These are phyloP conservation scores for Penicillium pulvis DNA, from an alignment of 495 filamentous ascomycete genomes.

Conservation along the genomic window DNA sequence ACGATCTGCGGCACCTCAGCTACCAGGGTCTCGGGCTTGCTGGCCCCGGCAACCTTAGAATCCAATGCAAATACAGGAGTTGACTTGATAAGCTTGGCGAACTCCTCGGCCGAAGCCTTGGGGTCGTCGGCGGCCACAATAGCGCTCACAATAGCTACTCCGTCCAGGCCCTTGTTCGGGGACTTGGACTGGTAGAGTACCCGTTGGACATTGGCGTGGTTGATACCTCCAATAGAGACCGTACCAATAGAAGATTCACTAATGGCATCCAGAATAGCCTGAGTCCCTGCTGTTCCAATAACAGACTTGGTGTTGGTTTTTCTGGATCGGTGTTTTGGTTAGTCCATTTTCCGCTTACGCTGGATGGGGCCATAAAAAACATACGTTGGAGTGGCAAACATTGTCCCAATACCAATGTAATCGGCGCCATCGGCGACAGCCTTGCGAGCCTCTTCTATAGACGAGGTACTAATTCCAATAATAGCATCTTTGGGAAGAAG, in stretches of 20 bases:
- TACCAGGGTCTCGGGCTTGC: conserved; percentile 43
- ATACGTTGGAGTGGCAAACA: conserved; percentile 83
- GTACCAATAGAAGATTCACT: conserved; percentile 48
- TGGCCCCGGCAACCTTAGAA: conserved; percentile 20
- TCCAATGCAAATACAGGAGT: conserved; percentile 50
- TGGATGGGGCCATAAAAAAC: conserved; percentile 17
- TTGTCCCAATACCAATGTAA: conserved; percentile 86
- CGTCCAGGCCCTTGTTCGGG: conserved; percentile 60
- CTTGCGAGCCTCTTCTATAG: conserved; percentile 63
- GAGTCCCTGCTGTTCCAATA: conserved; percentile 78
- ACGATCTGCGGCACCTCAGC: conserved; percentile 57
- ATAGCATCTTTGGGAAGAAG: conserved; percentile 73
- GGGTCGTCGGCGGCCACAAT: conserved; percentile 76
- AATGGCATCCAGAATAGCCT: conserved; percentile 65
- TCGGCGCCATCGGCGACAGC: conserved; percentile 75
- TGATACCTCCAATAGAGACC: conserved; percentile 89
- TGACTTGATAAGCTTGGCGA: conserved; percentile 52
- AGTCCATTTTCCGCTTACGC: too few species aligned
- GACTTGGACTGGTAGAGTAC: conserved; percentile 67
- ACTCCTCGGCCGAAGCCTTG: conserved; percentile 55
- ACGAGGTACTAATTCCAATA: conserved; percentile 72
- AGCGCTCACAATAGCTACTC: conserved; percentile 87
- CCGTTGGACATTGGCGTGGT: conserved; percentile 70
- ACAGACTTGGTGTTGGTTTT: conserved; percentile 76
- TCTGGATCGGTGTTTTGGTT: conserved; percentile 26